These are phyloP conservation scores for Phaeosphaeria sp. DNA, from an alignment of 2,329 filamentous ascomycete species.

Conservation along the genomic window DNA sequence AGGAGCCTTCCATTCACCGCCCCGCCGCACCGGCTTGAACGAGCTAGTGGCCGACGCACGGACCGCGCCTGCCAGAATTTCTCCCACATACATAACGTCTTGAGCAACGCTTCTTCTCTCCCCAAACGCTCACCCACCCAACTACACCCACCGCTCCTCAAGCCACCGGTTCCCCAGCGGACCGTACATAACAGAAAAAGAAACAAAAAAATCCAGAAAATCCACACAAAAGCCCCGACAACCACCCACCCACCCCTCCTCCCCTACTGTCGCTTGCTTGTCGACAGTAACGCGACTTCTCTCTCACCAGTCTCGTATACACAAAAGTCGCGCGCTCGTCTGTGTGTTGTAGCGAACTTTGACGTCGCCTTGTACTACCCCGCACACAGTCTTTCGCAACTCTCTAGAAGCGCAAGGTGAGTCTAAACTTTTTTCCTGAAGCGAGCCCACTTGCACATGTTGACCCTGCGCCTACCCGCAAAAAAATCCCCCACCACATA, in stretches of 20 bases:
- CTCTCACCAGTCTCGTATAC: slow-evolving; percentile 25
- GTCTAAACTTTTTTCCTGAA: slow-evolving; percentile 32
- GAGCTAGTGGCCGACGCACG: slow-evolving; percentile 23
- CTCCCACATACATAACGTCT: slow-evolving; percentile 26
- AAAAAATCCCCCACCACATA: slow-evolving; percentile 21
- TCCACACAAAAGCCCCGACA: slow-evolving; percentile 40
- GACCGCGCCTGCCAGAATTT: slow-evolving; percentile 33
- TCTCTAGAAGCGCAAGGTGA: slow-evolving; percentile 35
- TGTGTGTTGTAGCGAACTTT: slow-evolving; percentile 25
- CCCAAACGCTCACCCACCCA: slow-evolving; percentile 31
- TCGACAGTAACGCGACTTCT: slow-evolving; percentile 32
- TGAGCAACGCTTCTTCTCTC: slow-evolving; percentile 20
- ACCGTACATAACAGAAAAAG: slow-evolving; percentile 47
- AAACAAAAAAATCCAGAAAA: slow-evolving; percentile 50
- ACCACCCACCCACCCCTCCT: slow-evolving; percentile 34
- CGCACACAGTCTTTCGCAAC: slow-evolving; percentile 25
- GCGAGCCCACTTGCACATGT: slow-evolving; percentile 40
- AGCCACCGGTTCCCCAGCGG: slow-evolving; percentile 39
- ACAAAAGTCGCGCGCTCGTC: slow-evolving; percentile 27
- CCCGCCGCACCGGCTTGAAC: slow-evolving; percentile 18
- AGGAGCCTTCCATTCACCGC: slow-evolving; percentile 32
- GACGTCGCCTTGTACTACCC: slow-evolving; percentile 20
- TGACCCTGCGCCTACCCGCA: slow-evolving; percentile 37
- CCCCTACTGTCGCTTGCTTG: slow-evolving; percentile 36
- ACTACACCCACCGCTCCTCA: slow-evolving; percentile 34